A percentile compares a stretch with the other conserved stretches of the same genome.
phyloP scores from a whole-genome alignment of 2,329 filamentous ascomycete species.

The Aphanocladium album region DNA sequence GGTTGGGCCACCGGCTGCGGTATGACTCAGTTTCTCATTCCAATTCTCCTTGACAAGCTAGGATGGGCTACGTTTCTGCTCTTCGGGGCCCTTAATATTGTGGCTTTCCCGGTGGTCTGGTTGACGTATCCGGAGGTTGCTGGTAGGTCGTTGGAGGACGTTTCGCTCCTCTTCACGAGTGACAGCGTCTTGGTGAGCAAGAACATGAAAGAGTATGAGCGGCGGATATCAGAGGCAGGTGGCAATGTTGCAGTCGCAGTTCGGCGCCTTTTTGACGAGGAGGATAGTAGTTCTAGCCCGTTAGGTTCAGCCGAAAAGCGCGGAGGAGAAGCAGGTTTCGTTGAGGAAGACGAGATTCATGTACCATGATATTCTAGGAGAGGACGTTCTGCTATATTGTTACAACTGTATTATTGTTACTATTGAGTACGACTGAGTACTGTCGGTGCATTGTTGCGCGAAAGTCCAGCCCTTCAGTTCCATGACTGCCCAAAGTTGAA shows the following conservation, averaged over 20 bases:
- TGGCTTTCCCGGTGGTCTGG: constrained; percentile 46
- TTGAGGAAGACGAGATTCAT: no score
- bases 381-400: no score
- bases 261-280: no score
- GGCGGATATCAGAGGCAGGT: constrained; percentile 18
- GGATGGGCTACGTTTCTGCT: constrained; percentile 46
- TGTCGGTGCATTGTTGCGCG: no score
- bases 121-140: constrained; percentile 38
- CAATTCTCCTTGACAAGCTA: constrained; percentile 46
- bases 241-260: constrained; percentile 20
- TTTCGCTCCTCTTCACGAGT: constrained; percentile 45
- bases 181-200: constrained; percentile 38
- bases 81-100: constrained; percentile 45
- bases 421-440: no score
- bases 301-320: no score
- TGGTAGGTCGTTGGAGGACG: constrained; percentile 45
- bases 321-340: no score
- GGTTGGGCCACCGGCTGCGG: constrained; percentile 56
- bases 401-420: no score
- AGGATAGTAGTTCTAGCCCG: no score
- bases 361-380: no score
- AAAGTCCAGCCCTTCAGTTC: no score
- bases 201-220: constrained; percentile 35
- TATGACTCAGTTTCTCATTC: constrained; percentile 47
- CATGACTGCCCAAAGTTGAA: no score